phyloP scores from a whole-genome alignment of 495 filamentous ascomycete genomes.

The Aspergillus sclerotiicarbonarius region DNA sequence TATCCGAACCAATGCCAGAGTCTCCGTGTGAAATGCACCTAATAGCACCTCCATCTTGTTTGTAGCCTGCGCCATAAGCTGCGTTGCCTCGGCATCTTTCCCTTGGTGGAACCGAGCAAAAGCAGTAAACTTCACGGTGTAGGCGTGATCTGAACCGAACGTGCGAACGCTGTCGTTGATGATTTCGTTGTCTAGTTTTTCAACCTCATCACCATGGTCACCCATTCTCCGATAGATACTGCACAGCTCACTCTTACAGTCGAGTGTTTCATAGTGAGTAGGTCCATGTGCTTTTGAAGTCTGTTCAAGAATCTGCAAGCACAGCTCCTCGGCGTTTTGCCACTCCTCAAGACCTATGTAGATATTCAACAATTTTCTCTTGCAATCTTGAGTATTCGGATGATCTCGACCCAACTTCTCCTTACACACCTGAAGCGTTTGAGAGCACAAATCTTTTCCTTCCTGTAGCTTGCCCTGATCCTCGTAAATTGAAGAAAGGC shows the following conservation, averaged over 20 bases:
- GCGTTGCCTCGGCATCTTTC: slow-evolving; percentile 1
- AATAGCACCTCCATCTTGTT: not conserved
- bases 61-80: not conserved
- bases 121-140: slow-evolving; percentile 10
- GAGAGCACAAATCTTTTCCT: slow-evolving; percentile 33
- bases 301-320: slow-evolving; percentile 2
- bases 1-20: not conserved
- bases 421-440: slow-evolving; percentile 16
- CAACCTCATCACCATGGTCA: not conserved
- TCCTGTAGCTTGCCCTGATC: slow-evolving; percentile 25
- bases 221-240: slow-evolving; percentile 9
- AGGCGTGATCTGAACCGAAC: slow-evolving; percentile 8
- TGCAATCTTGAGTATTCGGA: slow-evolving; percentile 18
- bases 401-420: slow-evolving; percentile 21
- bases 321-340: slow-evolving; percentile 6
- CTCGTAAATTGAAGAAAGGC: slow-evolving; percentile 15
- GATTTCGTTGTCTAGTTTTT: not conserved
- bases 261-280: not conserved
- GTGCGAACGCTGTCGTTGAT: slow-evolving; percentile 2
- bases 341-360: slow-evolving; percentile 4
- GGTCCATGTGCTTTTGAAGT: not conserved
- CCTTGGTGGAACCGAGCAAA: not conserved
- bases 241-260: slow-evolving; percentile 1
- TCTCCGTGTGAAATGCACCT: not conserved
- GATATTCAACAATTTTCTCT: not conserved